A percentile compares a stretch with the other conserved stretches of the same genome.
Evolutionary conservation across 306 rosid genomes (phyloP).

Genomic region (Cyclanthera cordifolia): DNA sequence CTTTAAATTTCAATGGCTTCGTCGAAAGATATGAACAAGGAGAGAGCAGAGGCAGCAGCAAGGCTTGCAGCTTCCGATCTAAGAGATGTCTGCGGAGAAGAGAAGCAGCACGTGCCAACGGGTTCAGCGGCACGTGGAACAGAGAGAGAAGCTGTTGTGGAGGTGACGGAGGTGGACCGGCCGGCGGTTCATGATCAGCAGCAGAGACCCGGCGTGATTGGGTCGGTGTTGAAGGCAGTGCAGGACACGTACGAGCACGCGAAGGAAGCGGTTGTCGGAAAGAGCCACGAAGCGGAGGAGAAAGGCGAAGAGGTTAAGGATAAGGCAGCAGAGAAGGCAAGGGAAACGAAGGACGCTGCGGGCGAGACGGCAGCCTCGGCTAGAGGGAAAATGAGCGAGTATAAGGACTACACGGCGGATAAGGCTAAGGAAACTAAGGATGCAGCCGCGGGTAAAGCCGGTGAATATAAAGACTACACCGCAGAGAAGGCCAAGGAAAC

Average conservation of each 20-base stretch:
- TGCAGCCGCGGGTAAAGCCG: background rate
- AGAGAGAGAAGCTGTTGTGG: background rate
- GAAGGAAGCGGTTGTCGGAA: conserved; percentile 58
- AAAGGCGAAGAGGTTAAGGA: conserved; percentile 2
- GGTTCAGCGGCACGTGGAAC: background rate
- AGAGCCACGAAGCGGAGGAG: conserved; percentile 16
- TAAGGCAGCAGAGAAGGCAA: background rate
- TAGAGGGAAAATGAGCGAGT: background rate
- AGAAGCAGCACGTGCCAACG: conserved; percentile 8
- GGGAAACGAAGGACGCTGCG: background rate
- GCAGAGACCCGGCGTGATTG: conserved; percentile 40
- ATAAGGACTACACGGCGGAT: too few relatives aligned
- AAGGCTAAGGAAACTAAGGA: too few relatives aligned
- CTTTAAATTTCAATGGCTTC: conserved; percentile 39
- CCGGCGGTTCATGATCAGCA: conserved; percentile 16
- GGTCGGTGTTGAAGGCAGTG: conserved; percentile 44
- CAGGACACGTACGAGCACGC: conserved; percentile 45
- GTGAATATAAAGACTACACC: conserved; percentile 20
- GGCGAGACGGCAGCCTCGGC: conserved; percentile 12
- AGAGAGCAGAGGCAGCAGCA: conserved; percentile 56
- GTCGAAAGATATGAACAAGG: conserved; percentile 32
- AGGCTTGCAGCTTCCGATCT: conserved; percentile 47
- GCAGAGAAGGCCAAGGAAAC: conserved; percentile 18
- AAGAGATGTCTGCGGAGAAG: conserved; percentile 26
- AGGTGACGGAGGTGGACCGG: background rate